Conservation (phyloP, 768 basidiomycete genomes). For the Russula compacta region DNA sequence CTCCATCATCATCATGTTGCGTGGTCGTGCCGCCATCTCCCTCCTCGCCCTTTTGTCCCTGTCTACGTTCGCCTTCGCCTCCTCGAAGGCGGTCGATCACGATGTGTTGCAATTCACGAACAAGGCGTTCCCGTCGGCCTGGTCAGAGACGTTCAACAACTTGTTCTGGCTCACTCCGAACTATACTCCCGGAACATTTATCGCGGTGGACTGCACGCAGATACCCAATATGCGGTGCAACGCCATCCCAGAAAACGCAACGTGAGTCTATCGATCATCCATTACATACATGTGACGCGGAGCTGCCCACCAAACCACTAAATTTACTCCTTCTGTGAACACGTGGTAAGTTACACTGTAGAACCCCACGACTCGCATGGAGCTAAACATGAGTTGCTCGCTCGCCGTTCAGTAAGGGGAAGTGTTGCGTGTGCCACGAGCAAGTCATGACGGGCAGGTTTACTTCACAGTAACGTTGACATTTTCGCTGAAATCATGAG, state of each 20-base stretch:
- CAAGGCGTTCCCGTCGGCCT: conserved; percentile 6
- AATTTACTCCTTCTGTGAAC: too few species aligned
- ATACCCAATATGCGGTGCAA: too few species aligned
- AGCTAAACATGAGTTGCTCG: too few species aligned
- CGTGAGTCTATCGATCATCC: conserved; percentile 1
- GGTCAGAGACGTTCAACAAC: conserved; percentile 9
- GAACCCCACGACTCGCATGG: too few species aligned
- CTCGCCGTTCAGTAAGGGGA: too few species aligned
- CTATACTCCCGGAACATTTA: conserved; percentile 3
- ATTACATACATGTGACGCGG: neutral
- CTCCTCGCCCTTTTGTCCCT: neutral
- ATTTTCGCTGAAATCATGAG: too few species aligned
- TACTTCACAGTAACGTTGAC: too few species aligned
- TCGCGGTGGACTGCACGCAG: conserved; percentile 7
- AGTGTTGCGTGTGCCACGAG: too few species aligned
- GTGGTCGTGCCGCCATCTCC: neutral
- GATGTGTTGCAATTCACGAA: conserved; percentile 12
- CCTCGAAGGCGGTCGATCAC: conserved; percentile 1
- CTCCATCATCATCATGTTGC: neutral
- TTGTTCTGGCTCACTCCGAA: conserved; percentile 5
- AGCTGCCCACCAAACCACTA: neutral
- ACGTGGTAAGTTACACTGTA: neutral
- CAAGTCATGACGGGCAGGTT: too few species aligned
- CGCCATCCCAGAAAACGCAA: conserved; percentile 1
- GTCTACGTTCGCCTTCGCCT: neutral